A percentile compares a stretch with the other conserved stretches of the same genome.
phyloP scores from a whole-genome alignment of 2,329 filamentous ascomycete genomes.

The Incumbomyces lentus region DNA sequence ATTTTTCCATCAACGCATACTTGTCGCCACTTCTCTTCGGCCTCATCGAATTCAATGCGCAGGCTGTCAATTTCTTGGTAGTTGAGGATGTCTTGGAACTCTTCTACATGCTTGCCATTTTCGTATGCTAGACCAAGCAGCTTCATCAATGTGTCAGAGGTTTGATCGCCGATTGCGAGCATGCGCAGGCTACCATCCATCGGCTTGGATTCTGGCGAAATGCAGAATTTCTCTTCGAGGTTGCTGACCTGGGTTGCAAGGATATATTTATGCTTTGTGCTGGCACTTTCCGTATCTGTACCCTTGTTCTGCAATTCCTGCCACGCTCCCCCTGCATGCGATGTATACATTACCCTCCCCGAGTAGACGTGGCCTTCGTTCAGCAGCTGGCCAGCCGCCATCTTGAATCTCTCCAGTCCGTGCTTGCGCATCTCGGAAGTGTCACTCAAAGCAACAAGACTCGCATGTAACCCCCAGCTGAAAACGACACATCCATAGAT shows the following conservation, averaged over 20 bases:
- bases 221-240: constrained; percentile 69
- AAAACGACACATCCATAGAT: constrained; percentile 70
- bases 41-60: constrained; percentile 55
- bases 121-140: constrained; percentile 60
- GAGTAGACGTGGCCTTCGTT: constrained; percentile 33
- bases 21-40: constrained; percentile 66
- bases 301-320: constrained; percentile 14
- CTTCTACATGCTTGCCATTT: constrained; percentile 44
- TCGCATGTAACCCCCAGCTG: constrained; percentile 83
- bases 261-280: constrained; percentile 59
- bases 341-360: constrained; percentile 35
- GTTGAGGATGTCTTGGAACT: constrained; percentile 42
- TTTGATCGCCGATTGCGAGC: constrained; percentile 62
- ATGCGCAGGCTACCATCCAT: constrained; percentile 62
- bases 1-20: constrained; percentile 90
- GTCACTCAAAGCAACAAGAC: constrained; percentile 83
- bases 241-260: constrained; percentile 68
- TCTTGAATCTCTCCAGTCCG: constrained; percentile 68
- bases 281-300: constrained; percentile 6
- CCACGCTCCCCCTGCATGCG: constrained; percentile 11
- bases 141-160: constrained; percentile 58
- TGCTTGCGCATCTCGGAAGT: constrained; percentile 68
- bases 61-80: constrained; percentile 64
- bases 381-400: constrained; percentile 64
- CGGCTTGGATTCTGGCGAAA: constrained; percentile 62